Evolutionary conservation across 1,139 yeast species (phyloP), one percentile per base, ranked within the genome.

Genomic region (Starmera stellimalicola): DNA sequence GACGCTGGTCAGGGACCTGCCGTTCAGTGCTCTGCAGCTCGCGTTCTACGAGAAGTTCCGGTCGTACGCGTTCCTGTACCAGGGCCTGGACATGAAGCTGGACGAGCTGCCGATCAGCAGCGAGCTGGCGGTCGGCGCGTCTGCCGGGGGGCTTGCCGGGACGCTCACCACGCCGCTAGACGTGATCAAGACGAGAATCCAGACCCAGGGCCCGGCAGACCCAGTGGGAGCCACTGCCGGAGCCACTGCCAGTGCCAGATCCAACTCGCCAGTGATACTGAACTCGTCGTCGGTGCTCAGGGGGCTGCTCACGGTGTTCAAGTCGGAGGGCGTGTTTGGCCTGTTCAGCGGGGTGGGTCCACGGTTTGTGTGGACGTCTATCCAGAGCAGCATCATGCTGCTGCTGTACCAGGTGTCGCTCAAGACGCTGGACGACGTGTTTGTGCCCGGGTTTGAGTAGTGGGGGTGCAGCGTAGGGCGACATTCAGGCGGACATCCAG

Each of bases 131-230:
- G 85, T 96, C 0, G 98, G 98, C 37, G 97, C 96, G 0, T 76
- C 85, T 0, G 98, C 98, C 2, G 99, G 99, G 43, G 97, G 96
- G 1, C 62, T 88, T 27, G 95, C 98, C 0, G 98, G 98, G 1
- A 72, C 76, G 0, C 48, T 77, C 7, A 83, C 94, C 1, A 82
- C 94, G 0, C 94, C 94, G 0, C 60, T 87, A 41, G 98, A 91
- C 51, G 98, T 91, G 22, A 79, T 93, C 33, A 91, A 91, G 57
- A 91, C 99, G 1, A 68, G 97, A 47, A 76, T 85, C 33, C 98
- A 88, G 58, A 88, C 97, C 0, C 84, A 78, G 45, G 48, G 47
- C 48, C 57, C 45, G 32, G 24, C 42, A 5, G 19, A 23, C 11
- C 8, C 37, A 7, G 33, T 37, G 8, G 9, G 34, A 18, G 43